A percentile compares a stretch with the other conserved stretches of the same genome.
phyloP scores from a whole-genome alignment of 768 basidiomycete species.

The Lactarius deliciosus region DNA sequence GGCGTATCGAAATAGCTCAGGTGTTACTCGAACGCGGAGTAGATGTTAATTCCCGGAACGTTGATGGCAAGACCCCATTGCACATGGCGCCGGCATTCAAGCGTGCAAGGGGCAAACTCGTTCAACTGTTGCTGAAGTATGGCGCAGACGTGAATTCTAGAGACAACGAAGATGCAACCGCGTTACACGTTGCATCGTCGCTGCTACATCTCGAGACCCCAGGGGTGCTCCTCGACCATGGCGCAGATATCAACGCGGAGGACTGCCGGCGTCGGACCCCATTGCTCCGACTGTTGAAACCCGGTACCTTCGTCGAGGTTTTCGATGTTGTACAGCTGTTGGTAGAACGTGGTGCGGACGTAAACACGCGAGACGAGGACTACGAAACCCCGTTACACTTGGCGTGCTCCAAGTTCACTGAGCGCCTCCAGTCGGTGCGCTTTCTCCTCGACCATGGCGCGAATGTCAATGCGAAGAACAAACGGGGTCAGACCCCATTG shows the following conservation, averaged over 20 bases:
- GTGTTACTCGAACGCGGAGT: background rate
- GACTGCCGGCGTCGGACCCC: background rate
- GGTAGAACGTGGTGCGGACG: background rate
- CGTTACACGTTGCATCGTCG: background rate
- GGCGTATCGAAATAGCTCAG: background rate
- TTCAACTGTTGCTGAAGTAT: background rate
- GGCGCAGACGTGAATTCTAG: background rate
- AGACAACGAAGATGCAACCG: background rate
- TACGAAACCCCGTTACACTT: background rate
- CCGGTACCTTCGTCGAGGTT: background rate
- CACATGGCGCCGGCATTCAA: background rate
- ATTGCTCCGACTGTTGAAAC: background rate
- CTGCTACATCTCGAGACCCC: background rate
- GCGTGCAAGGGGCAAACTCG: background rate
- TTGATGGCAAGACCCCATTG: background rate
- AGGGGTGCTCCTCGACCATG: background rate
- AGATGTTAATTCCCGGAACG: background rate
- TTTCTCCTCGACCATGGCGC: background rate
- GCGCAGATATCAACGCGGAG: background rate
- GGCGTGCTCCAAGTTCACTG: background rate
- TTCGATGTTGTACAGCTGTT: background rate
- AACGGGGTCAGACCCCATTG: background rate
- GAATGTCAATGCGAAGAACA: background rate
- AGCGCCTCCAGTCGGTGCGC: background rate
- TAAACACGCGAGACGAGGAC: background rate